Evolutionary conservation across 1,139 yeast genomes (phyloP), one percentile per base, ranked within the genome.

Genomic region (Sugiyamaella paludigena): DNA sequence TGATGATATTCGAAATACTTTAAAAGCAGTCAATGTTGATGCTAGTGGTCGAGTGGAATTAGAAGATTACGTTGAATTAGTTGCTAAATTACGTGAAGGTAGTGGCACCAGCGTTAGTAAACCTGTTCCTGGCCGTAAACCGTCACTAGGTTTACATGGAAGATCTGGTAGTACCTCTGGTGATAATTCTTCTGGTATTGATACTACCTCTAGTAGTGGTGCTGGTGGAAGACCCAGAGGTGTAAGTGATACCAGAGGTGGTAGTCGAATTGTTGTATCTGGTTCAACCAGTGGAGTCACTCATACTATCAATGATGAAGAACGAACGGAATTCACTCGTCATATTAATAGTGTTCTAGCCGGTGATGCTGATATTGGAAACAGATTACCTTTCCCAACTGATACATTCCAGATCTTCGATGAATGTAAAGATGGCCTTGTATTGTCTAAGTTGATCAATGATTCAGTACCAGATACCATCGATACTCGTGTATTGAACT

Each of bases 401-500:
- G 96, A 92, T 58, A 85, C 92, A 35, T 92, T 92, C 75, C 98
- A 94, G 72, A 78, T 92, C 53, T 92, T 92, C 64, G 99, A 92
- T 68, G 98, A 92, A 70, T 88, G 96, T 72, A 82, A 91, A 60
- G 98, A 94, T 67, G 98, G 98, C 58, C 76, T 92, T 63, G 92
- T 94, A 26, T 76, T 92, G 52, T 89, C 97, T 26, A 87, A 89
- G 68, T 83, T 92, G 67, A 89, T 94, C 68, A 92, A 92, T 68
- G 98, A 92, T 69, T 88, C 97, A 16, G 98, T 92, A 33, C 96
- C 98, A 8, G 97, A 92, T 68, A 92, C 98, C 11, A 92, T 92
- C 62, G 99, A 92, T 73, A 91, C 98, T 24, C 87, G 99, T 77
- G 98, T 92, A 27, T 79, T 92, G 66, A 92, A 92, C 68, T 73